phyloP scores from a whole-genome alignment of 805 yeast genomes.

The Jamesozyma hellenica region DNA sequence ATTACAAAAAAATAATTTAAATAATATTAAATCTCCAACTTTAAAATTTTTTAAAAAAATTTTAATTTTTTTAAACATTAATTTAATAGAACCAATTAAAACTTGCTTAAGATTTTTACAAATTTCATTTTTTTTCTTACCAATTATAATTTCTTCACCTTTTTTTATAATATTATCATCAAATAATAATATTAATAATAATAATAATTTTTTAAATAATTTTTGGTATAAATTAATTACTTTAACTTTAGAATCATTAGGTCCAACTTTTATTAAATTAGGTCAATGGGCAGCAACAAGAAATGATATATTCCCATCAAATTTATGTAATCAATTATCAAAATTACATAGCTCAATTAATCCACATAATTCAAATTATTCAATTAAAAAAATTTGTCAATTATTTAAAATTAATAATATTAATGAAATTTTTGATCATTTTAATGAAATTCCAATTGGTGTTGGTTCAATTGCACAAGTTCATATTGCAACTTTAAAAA shows the following conservation, averaged over 20 bases:
- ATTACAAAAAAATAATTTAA: not conserved
- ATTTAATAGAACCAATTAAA: slow-evolving; percentile 55
- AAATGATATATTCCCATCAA: slow-evolving; percentile 80
- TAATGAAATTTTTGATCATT: slow-evolving; percentile 73
- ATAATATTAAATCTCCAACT: not conserved
- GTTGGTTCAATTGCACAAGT: slow-evolving; percentile 99
- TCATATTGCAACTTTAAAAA: slow-evolving; percentile 52
- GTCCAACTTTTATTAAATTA: slow-evolving; percentile 82
- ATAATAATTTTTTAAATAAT: slow-evolving; percentile 25
- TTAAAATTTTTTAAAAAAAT: slow-evolving; percentile 25
- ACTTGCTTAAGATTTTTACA: slow-evolving; percentile 64
- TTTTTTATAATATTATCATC: slow-evolving; percentile 32
- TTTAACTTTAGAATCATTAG: slow-evolving; percentile 67
- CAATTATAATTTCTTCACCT: slow-evolving; percentile 35
- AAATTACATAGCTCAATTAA: slow-evolving; percentile 74
- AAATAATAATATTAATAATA: slow-evolving; percentile 19
- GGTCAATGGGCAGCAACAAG: slow-evolving; percentile 99
- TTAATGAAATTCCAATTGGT: slow-evolving; percentile 69
- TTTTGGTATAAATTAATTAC: slow-evolving; percentile 61
- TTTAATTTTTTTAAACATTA: slow-evolving; percentile 40
- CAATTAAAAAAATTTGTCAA: slow-evolving; percentile 46
- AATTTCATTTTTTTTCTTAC: slow-evolving; percentile 1
- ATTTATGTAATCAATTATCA: slow-evolving; percentile 67
- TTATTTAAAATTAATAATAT: slow-evolving; percentile 49
- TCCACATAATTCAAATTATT: slow-evolving; percentile 54